Evolutionary conservation across 2,329 filamentous ascomycete species (phyloP), one percentile per base, ranked within the genome.

Genomic region (Aspergillus costaricaensis): DNA sequence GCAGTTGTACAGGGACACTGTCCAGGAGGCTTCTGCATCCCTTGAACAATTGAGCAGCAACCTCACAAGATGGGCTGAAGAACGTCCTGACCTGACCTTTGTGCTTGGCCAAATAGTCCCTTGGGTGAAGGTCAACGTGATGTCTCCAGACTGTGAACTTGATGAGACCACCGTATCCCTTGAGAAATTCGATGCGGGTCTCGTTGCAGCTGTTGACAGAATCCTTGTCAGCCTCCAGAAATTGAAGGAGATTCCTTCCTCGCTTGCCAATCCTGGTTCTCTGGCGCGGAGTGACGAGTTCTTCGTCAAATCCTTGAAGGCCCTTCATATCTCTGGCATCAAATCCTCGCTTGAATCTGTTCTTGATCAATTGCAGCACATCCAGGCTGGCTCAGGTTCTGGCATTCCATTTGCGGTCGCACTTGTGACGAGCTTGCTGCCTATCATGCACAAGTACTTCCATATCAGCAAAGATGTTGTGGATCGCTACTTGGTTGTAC

Each of bases 191-290:
- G 84, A 87, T 44, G 76, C 82, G 14, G 79, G 82, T 3, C 75
- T 92, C 1, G 84, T 91, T 39, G 83, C 77, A 1, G 80, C 90
- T n/a, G 85, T 89, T 50, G 91, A 96, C 74, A 85, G 86, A 53
- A 85, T 94, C 27, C 86, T 97, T 2, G 89, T 94, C 38, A 88
- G 90, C 1, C 83, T 96, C 51, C 92, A 97, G 73, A 86, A 88
- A 2, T 77, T 86, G 8, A 75, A 79, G 10, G 79, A 80, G 3
- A 77, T 88, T 1, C 87, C 89, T 1, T 72, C 76, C 4, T 85
- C 88, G 1, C 80, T 81, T 1, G 87, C 91, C 36, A 86, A 89
- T 47, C 68, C 80, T 1, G 80, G 83, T 2, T 92, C 90, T 87
- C 75, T 93, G 8, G 74, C 85, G 1, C 81, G 81, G 48, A 80